A percentile compares a stretch with the other conserved stretches of the same genome.
phyloP scores from a whole-genome alignment of 2,329 filamentous ascomycete genomes.

The Fusarium subglutinans region DNA sequence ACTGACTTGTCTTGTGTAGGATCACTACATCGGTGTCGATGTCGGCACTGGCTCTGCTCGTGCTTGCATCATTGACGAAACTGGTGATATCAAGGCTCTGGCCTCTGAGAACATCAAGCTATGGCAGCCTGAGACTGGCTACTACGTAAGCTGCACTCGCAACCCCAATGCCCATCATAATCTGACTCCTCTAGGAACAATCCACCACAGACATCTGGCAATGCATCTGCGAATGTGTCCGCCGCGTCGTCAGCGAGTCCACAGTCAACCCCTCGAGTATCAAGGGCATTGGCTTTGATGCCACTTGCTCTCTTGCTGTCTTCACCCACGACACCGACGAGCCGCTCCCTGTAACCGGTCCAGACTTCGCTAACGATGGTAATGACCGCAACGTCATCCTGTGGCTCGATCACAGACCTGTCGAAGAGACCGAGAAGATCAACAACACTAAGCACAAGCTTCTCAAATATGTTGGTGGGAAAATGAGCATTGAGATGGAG shows the following conservation, averaged over 20 bases:
- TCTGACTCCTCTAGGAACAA: slow-evolving; percentile 74
- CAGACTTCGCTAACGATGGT: slow-evolving; percentile 77
- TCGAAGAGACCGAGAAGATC: slow-evolving; percentile 91
- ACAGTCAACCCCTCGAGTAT: slow-evolving; percentile 79
- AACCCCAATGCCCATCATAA: neutral
- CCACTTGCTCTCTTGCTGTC: slow-evolving; percentile 95
- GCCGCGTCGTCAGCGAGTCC: slow-evolving; percentile 82
- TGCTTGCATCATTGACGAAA: slow-evolving; percentile 92
- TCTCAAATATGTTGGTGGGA: slow-evolving; percentile 93
- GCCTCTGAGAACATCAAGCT: slow-evolving; percentile 80
- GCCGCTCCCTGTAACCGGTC: slow-evolving; percentile 89
- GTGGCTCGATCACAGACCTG: slow-evolving; percentile 95
- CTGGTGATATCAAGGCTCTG: slow-evolving; percentile 84
- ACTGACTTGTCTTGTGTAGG: slow-evolving; percentile 47
- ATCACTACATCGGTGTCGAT: slow-evolving; percentile 85
- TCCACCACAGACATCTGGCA: slow-evolving; percentile 97
- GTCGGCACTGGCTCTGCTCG: slow-evolving; percentile 95
- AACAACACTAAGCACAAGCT: slow-evolving; percentile 93
- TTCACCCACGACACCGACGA: slow-evolving; percentile 90
- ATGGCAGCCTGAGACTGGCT: slow-evolving; percentile 80
- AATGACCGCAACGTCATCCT: slow-evolving; percentile 95
- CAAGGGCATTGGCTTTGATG: slow-evolving; percentile 94
- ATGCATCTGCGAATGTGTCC: slow-evolving; percentile 90
- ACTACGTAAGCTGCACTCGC: slow-evolving; percentile 67
- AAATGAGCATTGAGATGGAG: slow-evolving; percentile 99